Base-by-base conservation (phyloP, 2,329 filamentous ascomycete species). In the Penicillium olsonii region DNA sequence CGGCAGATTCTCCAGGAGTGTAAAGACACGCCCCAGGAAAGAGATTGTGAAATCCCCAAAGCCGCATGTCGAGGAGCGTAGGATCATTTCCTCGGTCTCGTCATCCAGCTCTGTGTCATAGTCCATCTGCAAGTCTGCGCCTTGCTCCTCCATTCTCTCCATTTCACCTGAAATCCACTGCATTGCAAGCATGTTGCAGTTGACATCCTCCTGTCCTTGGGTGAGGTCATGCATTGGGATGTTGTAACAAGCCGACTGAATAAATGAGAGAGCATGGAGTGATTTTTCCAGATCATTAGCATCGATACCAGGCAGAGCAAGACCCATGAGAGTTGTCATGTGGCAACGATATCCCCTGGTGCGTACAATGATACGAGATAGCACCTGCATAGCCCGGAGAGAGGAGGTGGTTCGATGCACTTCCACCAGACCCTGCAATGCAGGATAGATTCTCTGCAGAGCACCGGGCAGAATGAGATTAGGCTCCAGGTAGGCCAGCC, bases 281-380 rank as follows among this genome's bases (percentile, higher is more conserved):
- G 94, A 97, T 78, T 99, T 99, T 67, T 94, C 92, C 20, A 99
- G 76, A 71, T 99, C 94, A 67, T 99, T 99, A 56, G 95, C 92
- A 72, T 99, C 95, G 50, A 99, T 95, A 18, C 94, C 95, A 0
- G 95, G 95, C 26, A 99, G 77, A 4, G 92, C 90, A 52, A 99
- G 79, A 5, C 92, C 94, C n/a, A 99, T 76, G 29, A 99, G 76
- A 0, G 92, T 92, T 1, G 94, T 99, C 55, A 99, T 86, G 68
- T 99, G 94, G 65, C 94, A 97, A 52, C 94, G 83, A 68, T 94
- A 96, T n/a, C 94, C 94, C 71, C 95, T 97, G 34, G 91, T 90
- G 66, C 88, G 87, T 12, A 91, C 86, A 82, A 99, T 95, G 62
- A 92, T 84, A 67, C 91, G 90, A 55, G 92, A 89, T 53, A 97